These are phyloP conservation scores for Poteriospumella lacustris DNA, from an alignment of 108 stramenopile species.

Conservation along the genomic window DNA sequence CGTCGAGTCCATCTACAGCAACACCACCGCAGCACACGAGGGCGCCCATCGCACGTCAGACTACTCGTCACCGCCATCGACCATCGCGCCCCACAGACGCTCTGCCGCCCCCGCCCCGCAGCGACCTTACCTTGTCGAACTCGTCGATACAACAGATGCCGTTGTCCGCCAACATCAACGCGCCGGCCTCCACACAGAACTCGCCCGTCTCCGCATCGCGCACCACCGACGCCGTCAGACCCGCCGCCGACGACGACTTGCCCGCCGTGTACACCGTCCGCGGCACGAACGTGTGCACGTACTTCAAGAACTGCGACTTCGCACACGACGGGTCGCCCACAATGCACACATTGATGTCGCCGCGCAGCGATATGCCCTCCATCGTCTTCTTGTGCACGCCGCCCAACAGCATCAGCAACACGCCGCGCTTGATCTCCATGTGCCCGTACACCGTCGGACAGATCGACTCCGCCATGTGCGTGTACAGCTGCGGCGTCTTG, in stretches of 20 bases:
- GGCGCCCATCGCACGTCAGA: slow-evolving; percentile 43
- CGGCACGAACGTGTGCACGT: slow-evolving; percentile 84
- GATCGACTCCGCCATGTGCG: slow-evolving; percentile 63
- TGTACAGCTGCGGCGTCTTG: slow-evolving; percentile 40
- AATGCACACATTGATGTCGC: slow-evolving; percentile 96
- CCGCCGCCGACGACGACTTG: slow-evolving; percentile 91
- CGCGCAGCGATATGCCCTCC: slow-evolving; percentile 92
- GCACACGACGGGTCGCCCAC: slow-evolving; percentile 98
- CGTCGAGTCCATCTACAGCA: slow-evolving; percentile 43
- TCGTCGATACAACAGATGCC: slow-evolving; percentile 98
- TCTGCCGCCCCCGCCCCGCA: no score
- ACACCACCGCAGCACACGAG: no score
- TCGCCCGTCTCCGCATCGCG: slow-evolving; percentile 96
- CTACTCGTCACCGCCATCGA: no score
- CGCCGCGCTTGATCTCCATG: slow-evolving; percentile 85
- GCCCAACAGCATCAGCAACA: slow-evolving; percentile 85
- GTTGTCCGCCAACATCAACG: slow-evolving; percentile 97
- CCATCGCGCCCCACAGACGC: no score
- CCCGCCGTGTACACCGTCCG: slow-evolving; percentile 93
- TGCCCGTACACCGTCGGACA: slow-evolving; percentile 86
- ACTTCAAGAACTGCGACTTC: slow-evolving; percentile 93
- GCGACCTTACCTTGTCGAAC: slow-evolving; percentile 43
- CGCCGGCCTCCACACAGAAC: slow-evolving; percentile 96
- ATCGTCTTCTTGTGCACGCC: slow-evolving; percentile 92
- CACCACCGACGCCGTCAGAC: slow-evolving; percentile 91